Evolutionary conservation across 148 eudicot species (phyloP), one percentile per base, ranked within the genome.

Genomic region (Oxyria digyna): DNA sequence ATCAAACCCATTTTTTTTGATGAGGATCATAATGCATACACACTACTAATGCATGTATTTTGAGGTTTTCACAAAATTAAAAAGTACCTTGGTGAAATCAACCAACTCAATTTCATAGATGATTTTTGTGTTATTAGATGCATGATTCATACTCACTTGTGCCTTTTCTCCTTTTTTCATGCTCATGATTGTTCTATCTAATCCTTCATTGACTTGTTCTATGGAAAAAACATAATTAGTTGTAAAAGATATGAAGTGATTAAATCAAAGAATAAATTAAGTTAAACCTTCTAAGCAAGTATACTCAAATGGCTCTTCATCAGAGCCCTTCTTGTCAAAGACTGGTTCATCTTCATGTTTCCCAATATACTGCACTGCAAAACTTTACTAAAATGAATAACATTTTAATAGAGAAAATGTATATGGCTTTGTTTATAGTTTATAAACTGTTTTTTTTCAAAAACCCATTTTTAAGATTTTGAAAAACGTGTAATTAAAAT

Each of bases 151-250:
- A 6, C 50, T 74, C n/a, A 81, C 80, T 35, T 38, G 54, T 17
- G 80, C 79, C 52, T 76, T 70, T 74, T 78, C 85, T 20, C 85
- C 78, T 68, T 71, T 78, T 48, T 65, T 78, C 85, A 81, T 78
- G 3, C 74, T 62, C 80, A 78, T 78, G 64, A 78, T 69, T 52
- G 77, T 74, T 65, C 71, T 75, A 68, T 81, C 81, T 67, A 81
- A 62, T 35, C 73, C 75, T 67, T 78, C 81, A 40, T 63, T 69
- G 15, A 78, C 67, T 71, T 81, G 77, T 18, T 73, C 81, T 81
- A 69, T 62, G 7, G 69, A 42, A 49, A n/a, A 7, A 46, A 57
- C 8, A 41, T 13, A 11, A 37, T 7, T 23, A 33, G 26, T 14
- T 6, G 42, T 38, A 6, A 21, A 41, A 29, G 45, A 15, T 27